Conservation (phyloP, 2,329 filamentous ascomycete genomes). For the Gaeumannomyces tritici region DNA sequence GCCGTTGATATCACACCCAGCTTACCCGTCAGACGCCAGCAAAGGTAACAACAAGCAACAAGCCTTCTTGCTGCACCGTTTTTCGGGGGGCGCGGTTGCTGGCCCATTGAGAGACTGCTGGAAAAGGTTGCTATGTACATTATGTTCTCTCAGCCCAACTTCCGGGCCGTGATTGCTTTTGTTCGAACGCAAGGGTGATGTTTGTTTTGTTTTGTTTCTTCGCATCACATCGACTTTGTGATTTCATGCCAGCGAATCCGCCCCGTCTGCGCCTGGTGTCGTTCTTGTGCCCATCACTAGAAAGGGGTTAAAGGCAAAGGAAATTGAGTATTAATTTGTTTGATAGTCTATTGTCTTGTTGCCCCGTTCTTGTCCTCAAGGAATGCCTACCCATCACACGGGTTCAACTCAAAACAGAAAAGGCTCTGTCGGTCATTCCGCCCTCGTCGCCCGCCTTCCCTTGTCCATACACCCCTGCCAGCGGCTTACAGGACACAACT, state of each 20-base stretch:
- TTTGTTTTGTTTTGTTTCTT: background rate
- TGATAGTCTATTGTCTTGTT: too few species aligned
- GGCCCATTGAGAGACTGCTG: too few species aligned
- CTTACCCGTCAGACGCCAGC: background rate
- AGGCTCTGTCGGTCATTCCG: background rate
- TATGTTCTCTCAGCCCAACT: too few species aligned
- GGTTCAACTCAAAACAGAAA: background rate
- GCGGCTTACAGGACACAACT: background rate
- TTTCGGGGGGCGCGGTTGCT: too few species aligned
- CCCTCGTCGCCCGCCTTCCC: background rate
- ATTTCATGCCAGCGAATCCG: too few species aligned
- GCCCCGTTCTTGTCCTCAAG: background rate
- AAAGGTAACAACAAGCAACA: too few species aligned
- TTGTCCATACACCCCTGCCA: background rate
- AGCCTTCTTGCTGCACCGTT: too few species aligned
- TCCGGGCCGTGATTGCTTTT: too few species aligned
- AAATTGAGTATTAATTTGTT: background rate
- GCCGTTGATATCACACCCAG: background rate
- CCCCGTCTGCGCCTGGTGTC: too few species aligned
- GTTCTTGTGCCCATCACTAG: too few species aligned
- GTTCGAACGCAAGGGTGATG: background rate
- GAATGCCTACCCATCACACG: background rate
- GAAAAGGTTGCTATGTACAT: too few species aligned
- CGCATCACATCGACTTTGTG: too few species aligned
- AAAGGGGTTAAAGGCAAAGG: background rate